Conservation (phyloP, 2,329 filamentous ascomycete genomes). For the Microdochium bolleyi region DNA sequence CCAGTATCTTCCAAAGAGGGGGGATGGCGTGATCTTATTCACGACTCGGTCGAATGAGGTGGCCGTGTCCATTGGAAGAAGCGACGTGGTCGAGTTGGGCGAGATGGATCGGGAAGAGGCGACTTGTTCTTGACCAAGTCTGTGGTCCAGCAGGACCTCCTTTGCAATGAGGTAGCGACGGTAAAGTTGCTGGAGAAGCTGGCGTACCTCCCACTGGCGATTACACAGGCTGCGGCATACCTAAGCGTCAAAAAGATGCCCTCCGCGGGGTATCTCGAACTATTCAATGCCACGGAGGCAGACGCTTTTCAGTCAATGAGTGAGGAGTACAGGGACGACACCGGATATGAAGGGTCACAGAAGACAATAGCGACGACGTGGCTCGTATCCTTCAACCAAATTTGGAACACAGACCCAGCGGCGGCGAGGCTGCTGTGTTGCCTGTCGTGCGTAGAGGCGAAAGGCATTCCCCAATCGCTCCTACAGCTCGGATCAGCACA, state of each 20-base stretch:
- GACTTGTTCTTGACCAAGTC: constrained; percentile 14
- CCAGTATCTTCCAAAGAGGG: constrained; percentile 22
- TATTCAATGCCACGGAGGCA: constrained; percentile 21
- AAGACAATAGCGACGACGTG: constrained; percentile 28
- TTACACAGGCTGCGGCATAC: constrained; percentile 30
- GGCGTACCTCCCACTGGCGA: constrained; percentile 28
- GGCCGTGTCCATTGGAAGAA: constrained; percentile 14
- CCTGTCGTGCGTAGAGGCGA: constrained; percentile 28
- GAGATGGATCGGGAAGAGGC: constrained; percentile 20
- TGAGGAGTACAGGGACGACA: constrained; percentile 23
- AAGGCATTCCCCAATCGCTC: constrained; percentile 26
- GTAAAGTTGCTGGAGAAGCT: constrained; percentile 21
- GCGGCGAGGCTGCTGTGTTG: constrained; percentile 28
- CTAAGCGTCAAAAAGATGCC: constrained; percentile 20
- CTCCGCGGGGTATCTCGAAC: constrained; percentile 21
- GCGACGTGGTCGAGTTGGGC: constrained; percentile 17
- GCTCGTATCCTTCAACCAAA: constrained; percentile 31
- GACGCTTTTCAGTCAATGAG: constrained; percentile 21
- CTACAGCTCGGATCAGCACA: constrained; percentile 6
- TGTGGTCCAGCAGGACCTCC: constrained; percentile 10
- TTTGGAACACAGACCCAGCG: constrained; percentile 14
- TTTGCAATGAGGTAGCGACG: constrained; percentile 4
- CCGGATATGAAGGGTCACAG: constrained; percentile 18
- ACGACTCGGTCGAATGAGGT: constrained; percentile 27
- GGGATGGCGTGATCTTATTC: constrained; percentile 23